Evolutionary conservation across 73 alveolate species (phyloP).

Genomic region (Effrenium voratum): DNA sequence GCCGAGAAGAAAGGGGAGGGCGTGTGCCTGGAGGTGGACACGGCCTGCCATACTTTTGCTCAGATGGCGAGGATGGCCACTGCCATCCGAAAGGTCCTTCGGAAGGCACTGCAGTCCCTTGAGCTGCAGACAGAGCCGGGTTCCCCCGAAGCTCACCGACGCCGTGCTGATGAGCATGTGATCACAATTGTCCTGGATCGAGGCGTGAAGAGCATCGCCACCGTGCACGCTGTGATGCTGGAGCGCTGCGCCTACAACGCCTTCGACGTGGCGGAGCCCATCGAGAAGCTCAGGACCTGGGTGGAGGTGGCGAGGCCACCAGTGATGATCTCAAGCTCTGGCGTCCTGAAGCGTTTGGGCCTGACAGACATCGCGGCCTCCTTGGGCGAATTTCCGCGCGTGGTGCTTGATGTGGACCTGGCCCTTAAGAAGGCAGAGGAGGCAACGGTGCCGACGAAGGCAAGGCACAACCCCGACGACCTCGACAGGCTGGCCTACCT

Average conservation of each 20-base stretch:
- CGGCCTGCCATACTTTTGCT: neutral
- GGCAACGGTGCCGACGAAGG: neutral
- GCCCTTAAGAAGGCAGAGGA: conserved; percentile 58
- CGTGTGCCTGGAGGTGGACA: neutral
- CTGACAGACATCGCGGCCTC: conserved; percentile 53
- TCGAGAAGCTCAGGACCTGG: conserved; percentile 58
- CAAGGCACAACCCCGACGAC: conserved; percentile 26
- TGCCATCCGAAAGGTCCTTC: conserved; percentile 62
- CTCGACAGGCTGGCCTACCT: neutral
- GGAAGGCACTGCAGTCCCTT: conserved; percentile 48
- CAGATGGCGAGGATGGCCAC: conserved; percentile 63
- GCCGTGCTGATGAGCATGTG: conserved; percentile 56
- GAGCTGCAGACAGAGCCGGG: conserved; percentile 54
- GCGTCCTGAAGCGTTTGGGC: conserved; percentile 51
- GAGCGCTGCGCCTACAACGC: conserved; percentile 66
- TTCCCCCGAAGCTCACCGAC: conserved; percentile 47
- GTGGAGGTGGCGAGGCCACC: conserved; percentile 69
- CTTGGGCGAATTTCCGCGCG: conserved; percentile 74
- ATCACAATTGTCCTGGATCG: conserved; percentile 61
- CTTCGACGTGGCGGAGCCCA: conserved; percentile 56
- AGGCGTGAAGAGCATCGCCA: conserved; percentile 67
- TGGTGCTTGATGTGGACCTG: no score
- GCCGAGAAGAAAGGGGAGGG: no score
- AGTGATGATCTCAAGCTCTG: conserved; percentile 61
- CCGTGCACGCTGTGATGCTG: conserved; percentile 68